These are phyloP conservation scores for Aspergillus fumigatus DNA, from an alignment of 2,329 filamentous ascomycete genomes.

Conservation along the genomic window DNA sequence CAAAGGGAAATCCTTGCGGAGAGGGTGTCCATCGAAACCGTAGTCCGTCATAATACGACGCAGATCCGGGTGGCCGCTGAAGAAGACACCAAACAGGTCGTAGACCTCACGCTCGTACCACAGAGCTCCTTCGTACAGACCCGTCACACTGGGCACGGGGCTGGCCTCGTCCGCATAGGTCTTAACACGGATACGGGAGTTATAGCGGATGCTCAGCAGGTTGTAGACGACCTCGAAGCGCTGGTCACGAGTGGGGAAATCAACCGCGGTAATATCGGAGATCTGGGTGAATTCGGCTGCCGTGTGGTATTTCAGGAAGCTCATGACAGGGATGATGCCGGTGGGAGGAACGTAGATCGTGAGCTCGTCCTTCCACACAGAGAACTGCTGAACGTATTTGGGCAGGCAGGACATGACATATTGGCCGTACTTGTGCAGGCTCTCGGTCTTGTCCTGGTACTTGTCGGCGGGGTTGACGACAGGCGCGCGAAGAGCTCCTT, in stretches of 20 bases:
- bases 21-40: conserved; percentile 94
- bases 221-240: conserved; percentile 99
- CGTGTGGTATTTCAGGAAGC: conserved; percentile 96
- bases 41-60: conserved; percentile 99
- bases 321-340: conserved; percentile 85
- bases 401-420: conserved; percentile 96
- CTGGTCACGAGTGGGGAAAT: conserved; percentile 92
- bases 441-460: conserved; percentile 79
- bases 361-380: conserved; percentile 98
- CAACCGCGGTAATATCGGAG: conserved; percentile 86
- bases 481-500: conserved; percentile 66
- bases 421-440: conserved; percentile 88
- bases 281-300: conserved; percentile 94
- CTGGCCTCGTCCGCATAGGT: conserved; percentile 96
- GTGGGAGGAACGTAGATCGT: conserved; percentile 86
- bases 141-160: conserved; percentile 81
- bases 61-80: conserved; percentile 89
- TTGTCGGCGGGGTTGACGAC: conserved; percentile 91
- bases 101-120: conserved; percentile 99
- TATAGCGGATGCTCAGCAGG: conserved; percentile 90
- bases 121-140: conserved; percentile 89
- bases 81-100: conserved; percentile 96
- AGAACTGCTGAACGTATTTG: conserved; percentile 98
- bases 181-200: conserved; percentile 94
- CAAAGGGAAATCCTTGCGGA: conserved; percentile 96